These are phyloP conservation scores for Annona cherimola DNA, from an alignment of 164 flowering plant species.

Conservation along the genomic window DNA sequence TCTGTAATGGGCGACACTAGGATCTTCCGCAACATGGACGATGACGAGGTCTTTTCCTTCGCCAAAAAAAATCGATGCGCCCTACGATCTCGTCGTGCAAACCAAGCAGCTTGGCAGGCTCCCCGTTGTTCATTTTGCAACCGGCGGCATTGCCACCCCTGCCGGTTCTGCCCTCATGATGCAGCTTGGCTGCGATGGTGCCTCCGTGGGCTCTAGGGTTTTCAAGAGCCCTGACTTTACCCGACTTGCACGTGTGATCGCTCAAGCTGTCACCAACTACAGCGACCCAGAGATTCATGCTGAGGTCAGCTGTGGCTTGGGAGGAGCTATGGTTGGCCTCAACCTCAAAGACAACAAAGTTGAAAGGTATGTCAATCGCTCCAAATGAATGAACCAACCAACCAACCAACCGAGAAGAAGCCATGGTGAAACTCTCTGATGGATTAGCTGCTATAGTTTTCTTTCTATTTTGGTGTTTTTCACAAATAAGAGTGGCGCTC, in stretches of 20 bases:
- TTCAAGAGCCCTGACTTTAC: conserved; percentile 43
- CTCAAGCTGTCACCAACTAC: conserved; percentile 63
- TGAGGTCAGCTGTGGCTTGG: conserved; percentile 38
- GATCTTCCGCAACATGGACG: conserved; percentile 52
- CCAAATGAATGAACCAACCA: no score
- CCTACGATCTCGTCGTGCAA: conserved; percentile 61
- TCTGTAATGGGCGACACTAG: conserved; percentile 61
- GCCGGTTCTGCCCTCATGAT: conserved; percentile 79
- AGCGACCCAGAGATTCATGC: conserved; percentile 52
- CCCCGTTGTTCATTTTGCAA: conserved; percentile 68
- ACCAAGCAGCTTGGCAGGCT: conserved; percentile 64
- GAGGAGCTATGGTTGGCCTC: conserved; percentile 36
- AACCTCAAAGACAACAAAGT: conserved; percentile 29
- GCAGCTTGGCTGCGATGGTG: conserved; percentile 81
- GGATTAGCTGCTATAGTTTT: no score
- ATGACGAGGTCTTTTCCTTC: no score
- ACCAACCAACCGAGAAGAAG: no score
- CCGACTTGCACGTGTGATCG: conserved; percentile 40
- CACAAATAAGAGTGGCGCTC: no score
- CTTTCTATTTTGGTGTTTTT: no score
- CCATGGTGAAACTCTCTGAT: no score
- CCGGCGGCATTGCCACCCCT: conserved; percentile 68
- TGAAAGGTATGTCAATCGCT: conserved; percentile 31
- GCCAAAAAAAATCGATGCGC: conserved; percentile 53
- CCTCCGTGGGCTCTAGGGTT: conserved; percentile 47